Evolutionary conservation across 108 stramenopile genomes (phyloP), one percentile per base, ranked within the genome.

Genomic region (Cyclotella cryptica): DNA sequence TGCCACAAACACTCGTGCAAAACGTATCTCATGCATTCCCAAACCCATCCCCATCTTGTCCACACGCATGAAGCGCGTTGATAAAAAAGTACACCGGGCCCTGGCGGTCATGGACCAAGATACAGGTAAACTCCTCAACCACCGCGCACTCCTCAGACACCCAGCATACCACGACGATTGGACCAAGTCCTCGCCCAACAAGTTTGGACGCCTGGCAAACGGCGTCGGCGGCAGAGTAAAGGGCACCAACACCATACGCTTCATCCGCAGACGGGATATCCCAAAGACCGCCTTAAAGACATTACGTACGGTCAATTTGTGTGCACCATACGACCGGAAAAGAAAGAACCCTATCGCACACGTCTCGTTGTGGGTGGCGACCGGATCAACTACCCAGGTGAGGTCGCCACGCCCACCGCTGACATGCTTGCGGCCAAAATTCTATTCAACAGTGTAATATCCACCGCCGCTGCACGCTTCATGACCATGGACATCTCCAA

Each of bases 401-500:
- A n/a, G n/a, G n/a, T n/a, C n/a, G n/a, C n/a, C 2, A 51, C 49
- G 8, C 59, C 59, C n/a, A 29, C 59, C n/a, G 26, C 59, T 3
- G 6, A 61, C n/a, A 27, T 61, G 59, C 26, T 30, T 17, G 35
- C 35, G 4, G 35, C 35, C 35, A 35, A 35, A 6, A 35, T 35
- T 35, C 35, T 35, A 6, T 35, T 35, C 6, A 35, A 35, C 35
- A 35, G 35, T 35, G 35, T n/a, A 6, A 35, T 35, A 5, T 35
- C 35, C 35, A 35, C 35, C 35, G 6, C 35, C 6, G 35, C 35
- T 5, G 6, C 35, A 35, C 35, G 35, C 35, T 35, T 35, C 6
- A 35, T 35, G 35, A 35, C 35, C 35, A 35, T 35, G 35, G 35
- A 35, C 35, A 35, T 27, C 22, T 24, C 51, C 81, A 80, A 57